Evolutionary conservation across 208 protist species (phyloP).

Genomic region (Acanthamoeba castellanii): DNA sequence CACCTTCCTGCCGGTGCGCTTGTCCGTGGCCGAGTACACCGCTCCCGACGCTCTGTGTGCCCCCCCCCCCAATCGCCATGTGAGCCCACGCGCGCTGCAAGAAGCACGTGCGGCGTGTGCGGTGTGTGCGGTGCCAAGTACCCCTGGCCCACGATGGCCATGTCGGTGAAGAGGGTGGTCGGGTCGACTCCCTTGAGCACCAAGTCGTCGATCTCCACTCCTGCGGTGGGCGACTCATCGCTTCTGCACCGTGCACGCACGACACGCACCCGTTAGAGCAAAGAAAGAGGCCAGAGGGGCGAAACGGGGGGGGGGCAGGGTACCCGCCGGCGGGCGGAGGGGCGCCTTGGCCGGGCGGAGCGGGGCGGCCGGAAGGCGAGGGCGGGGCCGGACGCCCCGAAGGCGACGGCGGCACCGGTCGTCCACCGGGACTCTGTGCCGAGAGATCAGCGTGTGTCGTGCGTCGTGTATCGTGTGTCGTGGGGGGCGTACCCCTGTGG

Average conservation of each 20-base stretch:
- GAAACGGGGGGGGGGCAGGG: neutral
- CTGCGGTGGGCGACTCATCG: slow-evolving; percentile 18
- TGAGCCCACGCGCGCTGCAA: no score
- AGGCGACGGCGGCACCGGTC: neutral
- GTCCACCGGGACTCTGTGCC: neutral
- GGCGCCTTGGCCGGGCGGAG: neutral
- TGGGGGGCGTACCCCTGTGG: no score
- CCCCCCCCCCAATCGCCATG: no score
- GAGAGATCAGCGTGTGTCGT: no score
- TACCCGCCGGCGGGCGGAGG: neutral
- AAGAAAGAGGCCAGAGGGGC: no score
- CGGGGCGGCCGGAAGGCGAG: neutral
- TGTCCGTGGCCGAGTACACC: slow-evolving; percentile 38
- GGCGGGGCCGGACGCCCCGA: neutral
- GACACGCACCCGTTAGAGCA: neutral
- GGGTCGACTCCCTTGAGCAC: slow-evolving; percentile 46
- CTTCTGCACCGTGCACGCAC: neutral
- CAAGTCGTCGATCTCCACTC: slow-evolving; percentile 46
- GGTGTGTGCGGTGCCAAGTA: neutral
- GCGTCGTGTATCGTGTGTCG: no score
- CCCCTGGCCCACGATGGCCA: slow-evolving; percentile 52
- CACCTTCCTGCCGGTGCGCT: slow-evolving; percentile 31
- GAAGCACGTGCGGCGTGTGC: no score
- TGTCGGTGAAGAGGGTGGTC: neutral
- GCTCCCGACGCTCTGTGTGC: slow-evolving; percentile 45